Evolutionary conservation across 441 rosid genomes (phyloP).

Genomic region (Erodium texanum): DNA sequence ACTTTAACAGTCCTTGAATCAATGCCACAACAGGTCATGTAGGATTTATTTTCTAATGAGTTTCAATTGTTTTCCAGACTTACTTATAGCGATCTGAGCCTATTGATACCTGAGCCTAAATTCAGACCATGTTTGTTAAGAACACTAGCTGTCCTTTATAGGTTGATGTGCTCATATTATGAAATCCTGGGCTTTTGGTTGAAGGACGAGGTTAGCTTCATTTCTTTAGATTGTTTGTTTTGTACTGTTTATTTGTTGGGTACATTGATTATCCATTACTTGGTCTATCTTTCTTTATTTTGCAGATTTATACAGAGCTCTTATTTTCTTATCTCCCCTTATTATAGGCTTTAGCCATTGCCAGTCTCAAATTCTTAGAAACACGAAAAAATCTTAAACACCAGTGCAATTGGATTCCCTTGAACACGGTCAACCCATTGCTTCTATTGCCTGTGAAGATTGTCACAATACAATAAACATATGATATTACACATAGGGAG

Average conservation of each 20-base stretch:
- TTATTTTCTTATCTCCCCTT: neutral
- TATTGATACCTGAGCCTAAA: conserved; percentile 87
- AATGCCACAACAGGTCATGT: conserved; percentile 8
- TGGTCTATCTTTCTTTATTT: neutral
- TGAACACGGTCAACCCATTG: neutral
- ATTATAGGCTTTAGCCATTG: neutral
- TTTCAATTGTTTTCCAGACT: conserved; percentile 53
- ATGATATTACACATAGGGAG: conserved; percentile 3
- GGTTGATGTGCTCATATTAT: conserved; percentile 78
- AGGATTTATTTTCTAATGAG: conserved; percentile 24
- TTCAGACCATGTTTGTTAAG: conserved; percentile 84
- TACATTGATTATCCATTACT: neutral
- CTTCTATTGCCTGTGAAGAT: conserved; percentile 5
- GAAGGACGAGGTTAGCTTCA: conserved; percentile 45
- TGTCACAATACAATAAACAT: neutral
- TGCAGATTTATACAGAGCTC: conserved; percentile 7
- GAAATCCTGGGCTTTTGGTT: conserved; percentile 75
- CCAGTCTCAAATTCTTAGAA: neutral
- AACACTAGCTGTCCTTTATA: conserved; percentile 75
- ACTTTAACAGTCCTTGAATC: conserved; percentile 15
- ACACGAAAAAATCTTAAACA: neutral
- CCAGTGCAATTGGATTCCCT: neutral
- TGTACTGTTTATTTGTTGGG: neutral
- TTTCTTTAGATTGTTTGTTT: conserved; percentile 13
- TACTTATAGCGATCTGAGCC: conserved; percentile 96